Evolutionary conservation across 345 rosid genomes (phyloP).

Genomic region (Syzygium oleosum): DNA sequence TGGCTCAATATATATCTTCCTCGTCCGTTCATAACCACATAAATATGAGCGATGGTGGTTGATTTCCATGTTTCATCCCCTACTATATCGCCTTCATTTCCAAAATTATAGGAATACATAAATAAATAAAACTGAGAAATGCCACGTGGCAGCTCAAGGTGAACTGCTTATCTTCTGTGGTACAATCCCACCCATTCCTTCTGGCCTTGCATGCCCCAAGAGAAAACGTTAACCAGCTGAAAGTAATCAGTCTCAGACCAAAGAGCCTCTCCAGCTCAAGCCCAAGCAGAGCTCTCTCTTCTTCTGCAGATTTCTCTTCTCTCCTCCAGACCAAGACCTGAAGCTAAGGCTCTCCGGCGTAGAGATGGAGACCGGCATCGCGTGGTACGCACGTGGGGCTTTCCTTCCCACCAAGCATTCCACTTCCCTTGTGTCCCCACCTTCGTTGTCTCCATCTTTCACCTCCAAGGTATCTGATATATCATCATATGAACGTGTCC

Average conservation of each 20-base stretch:
- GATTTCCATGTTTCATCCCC: slow-evolving; percentile 2
- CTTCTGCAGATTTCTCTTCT: not conserved
- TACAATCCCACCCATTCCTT: not conserved
- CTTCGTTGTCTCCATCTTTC: slow-evolving; percentile 50
- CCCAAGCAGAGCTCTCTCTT: not conserved
- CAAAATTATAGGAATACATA: not conserved
- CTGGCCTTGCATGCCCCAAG: not conserved
- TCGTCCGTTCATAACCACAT: slow-evolving; percentile 21
- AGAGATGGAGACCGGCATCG: slow-evolving; percentile 62
- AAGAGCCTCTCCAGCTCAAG: not conserved
- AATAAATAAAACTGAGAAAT: not conserved
- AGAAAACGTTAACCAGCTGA: not conserved
- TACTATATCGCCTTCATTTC: slow-evolving; percentile 5
- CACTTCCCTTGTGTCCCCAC: slow-evolving; percentile 44
- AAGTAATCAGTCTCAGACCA: not conserved
- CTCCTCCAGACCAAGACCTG: not conserved
- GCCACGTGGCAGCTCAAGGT: slow-evolving; percentile 3
- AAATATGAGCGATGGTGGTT: slow-evolving; percentile 25
- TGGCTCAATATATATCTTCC: not conserved
- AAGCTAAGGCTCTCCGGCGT: not conserved
- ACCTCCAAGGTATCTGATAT: slow-evolving; percentile 44
- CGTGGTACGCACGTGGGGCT: slow-evolving; percentile 59
- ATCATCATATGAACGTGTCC: not conserved
- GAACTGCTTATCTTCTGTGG: not conserved
- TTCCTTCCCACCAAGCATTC: slow-evolving; percentile 60